A percentile compares a stretch with the other conserved stretches of the same genome.
Evolutionary conservation across 108 stramenopile species (phyloP).

Genomic region (Halocafeteria seosinensis): DNA sequence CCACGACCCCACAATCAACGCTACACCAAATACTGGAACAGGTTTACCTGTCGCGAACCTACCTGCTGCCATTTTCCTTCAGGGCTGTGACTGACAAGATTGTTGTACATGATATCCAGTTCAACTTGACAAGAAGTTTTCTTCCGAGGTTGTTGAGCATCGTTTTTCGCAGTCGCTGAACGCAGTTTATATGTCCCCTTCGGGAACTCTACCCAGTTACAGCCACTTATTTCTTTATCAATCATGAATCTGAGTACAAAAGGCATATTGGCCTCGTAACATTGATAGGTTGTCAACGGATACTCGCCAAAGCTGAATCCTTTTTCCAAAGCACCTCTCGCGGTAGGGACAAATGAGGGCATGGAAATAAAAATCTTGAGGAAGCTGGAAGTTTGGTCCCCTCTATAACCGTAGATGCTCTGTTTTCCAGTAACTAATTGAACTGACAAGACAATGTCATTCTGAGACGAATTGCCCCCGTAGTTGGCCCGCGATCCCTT

Average conservation of each 20-base stretch:
- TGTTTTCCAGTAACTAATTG: conserved; percentile 36
- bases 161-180: neutral
- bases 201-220: conserved; percentile 80
- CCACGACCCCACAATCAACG: too few relatives aligned
- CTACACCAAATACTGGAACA: neutral
- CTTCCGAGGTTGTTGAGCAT: conserved; percentile 22
- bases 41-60: too few relatives aligned
- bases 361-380: conserved; percentile 67
- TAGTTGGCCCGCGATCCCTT: neutral
- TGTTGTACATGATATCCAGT: conserved; percentile 74
- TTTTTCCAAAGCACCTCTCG: conserved; percentile 70
- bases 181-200: conserved; percentile 59
- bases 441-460: conserved; percentile 17
- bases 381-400: conserved; percentile 46
- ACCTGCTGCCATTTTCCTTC: conserved; percentile 89
- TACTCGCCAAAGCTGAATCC: conserved; percentile 64
- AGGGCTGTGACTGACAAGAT: conserved; percentile 59
- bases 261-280: conserved; percentile 92
- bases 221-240: conserved; percentile 72
- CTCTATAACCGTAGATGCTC: conserved; percentile 69
- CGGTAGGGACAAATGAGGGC: conserved; percentile 70
- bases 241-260: conserved; percentile 97
- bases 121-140: conserved; percentile 79
- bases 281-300: conserved; percentile 19
- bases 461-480: too few relatives aligned